A percentile compares a stretch with the other conserved stretches of the same genome.
Conservation (phyloP, 805 yeast species). For the Suhomyces xylopsoci region DNA sequence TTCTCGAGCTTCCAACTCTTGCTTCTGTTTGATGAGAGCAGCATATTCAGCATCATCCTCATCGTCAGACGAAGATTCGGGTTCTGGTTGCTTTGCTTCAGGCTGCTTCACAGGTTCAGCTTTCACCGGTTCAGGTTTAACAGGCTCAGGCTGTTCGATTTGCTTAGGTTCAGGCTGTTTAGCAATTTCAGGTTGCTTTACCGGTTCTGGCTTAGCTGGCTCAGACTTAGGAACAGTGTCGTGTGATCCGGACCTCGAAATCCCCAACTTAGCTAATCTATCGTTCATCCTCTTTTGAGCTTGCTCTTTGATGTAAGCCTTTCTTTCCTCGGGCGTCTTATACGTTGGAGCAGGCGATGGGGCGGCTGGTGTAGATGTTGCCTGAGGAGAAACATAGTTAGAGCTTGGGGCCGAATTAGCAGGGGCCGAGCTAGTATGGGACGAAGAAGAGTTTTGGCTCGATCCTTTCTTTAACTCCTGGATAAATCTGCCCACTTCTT, state of each 20-base stretch:
- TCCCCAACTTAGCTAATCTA: conserved; percentile 76
- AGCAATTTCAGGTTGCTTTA: neutral
- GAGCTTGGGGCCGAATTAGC: neutral
- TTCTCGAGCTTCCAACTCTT: conserved; percentile 43
- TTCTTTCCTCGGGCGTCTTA: conserved; percentile 61
- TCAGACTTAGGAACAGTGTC: conserved; percentile 3
- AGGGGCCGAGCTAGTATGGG: neutral
- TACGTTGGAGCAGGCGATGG: conserved; percentile 15
- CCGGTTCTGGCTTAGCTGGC: conserved; percentile 1
- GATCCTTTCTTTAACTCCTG: conserved; percentile 41
- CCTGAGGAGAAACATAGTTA: neutral
- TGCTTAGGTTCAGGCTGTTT: neutral
- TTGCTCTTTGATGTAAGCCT: conserved; percentile 80
- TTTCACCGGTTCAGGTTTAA: neutral
- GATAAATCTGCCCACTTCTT: conserved; percentile 59
- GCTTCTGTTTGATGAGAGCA: conserved; percentile 44
- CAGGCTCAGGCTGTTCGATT: too few relatives aligned
- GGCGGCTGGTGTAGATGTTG: conserved; percentile 8
- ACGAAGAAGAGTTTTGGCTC: neutral
- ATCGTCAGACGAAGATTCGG: conserved; percentile 22
- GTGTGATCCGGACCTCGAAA: conserved; percentile 40
- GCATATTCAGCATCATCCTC: conserved; percentile 49
- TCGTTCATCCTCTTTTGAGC: conserved; percentile 76
- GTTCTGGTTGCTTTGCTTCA: conserved; percentile 2
- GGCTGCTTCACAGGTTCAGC: neutral